Evolutionary conservation across 2,329 filamentous ascomycete genomes (phyloP).

Genomic region (Fusarium begoniae): DNA sequence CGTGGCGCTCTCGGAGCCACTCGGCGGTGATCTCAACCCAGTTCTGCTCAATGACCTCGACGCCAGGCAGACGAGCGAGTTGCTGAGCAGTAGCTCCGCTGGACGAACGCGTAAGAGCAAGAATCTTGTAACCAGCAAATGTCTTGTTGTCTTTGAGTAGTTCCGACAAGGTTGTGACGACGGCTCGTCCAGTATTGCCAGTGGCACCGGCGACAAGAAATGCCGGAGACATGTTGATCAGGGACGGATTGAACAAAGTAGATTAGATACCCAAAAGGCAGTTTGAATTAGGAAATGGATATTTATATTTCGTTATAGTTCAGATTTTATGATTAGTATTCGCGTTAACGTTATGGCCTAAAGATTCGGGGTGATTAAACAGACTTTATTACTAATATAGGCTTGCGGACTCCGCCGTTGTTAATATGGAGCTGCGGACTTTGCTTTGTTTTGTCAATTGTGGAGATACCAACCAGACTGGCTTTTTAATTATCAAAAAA

Average conservation of each 20-base stretch:
- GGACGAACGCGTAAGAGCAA: not conserved
- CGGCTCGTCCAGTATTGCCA: not conserved
- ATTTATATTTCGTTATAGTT: not conserved
- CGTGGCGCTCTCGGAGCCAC: not conserved
- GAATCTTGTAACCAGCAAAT: accelerated
- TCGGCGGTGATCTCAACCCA: not conserved
- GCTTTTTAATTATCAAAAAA: too few species aligned
- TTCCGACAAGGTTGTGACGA: not conserved
- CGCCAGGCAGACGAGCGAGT: not conserved
- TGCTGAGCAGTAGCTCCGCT: not conserved
- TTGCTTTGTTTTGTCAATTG: not conserved
- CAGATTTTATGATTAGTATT: not conserved
- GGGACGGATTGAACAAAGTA: accelerated
- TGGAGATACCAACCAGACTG: not conserved
- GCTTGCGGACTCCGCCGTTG: not conserved
- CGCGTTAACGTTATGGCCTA: accelerated
- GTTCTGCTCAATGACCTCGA: not conserved
- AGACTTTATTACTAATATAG: not conserved
- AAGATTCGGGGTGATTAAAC: not conserved
- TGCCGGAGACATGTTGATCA: not conserved
- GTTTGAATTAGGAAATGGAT: accelerated
- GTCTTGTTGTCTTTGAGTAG: not conserved
- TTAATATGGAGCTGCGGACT: not conserved
- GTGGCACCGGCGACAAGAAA: not conserved
- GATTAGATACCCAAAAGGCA: not conserved